These are phyloP conservation scores for Rhodotorula glutinis DNA, from an alignment of 1,284 basidiomycete species.

Conservation along the genomic window DNA sequence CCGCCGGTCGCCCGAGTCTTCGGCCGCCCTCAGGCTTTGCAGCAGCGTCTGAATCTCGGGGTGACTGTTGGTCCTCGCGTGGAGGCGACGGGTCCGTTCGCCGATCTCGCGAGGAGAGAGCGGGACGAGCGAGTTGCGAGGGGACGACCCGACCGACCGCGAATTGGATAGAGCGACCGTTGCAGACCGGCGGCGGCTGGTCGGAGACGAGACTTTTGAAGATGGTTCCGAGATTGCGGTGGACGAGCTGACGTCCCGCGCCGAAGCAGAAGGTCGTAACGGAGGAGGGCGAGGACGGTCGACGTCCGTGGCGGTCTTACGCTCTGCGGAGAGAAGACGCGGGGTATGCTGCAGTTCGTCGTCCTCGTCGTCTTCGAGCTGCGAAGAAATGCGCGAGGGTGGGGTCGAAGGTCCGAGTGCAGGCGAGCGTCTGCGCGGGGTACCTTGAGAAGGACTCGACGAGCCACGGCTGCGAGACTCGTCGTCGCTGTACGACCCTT, in stretches of 20 bases:
- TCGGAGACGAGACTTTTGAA: not conserved
- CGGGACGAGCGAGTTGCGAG: not conserved
- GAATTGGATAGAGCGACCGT: constrained; percentile 2
- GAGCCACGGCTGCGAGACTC: not conserved
- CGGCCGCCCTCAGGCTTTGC: constrained; percentile 7
- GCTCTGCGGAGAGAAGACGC: not conserved
- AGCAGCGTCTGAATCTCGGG: constrained; percentile 31
- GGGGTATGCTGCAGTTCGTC: not conserved
- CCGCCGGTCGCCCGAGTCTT: constrained; percentile 11
- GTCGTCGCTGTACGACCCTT: not conserved
- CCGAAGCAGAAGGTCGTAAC: constrained; percentile 16
- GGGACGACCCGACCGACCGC: not conserved
- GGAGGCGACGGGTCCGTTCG: not conserved
- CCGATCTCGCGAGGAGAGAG: constrained; percentile 6
- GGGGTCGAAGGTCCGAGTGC: not conserved
- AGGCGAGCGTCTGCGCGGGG: not conserved
- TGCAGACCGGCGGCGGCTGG: constrained; percentile 12
- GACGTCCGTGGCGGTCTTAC: not conserved
- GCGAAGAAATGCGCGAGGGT: not conserved
- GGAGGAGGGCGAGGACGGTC: too few species aligned
- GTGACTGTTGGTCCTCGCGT: constrained; percentile 25
- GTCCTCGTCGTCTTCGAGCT: not conserved
- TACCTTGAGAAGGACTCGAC: not conserved
- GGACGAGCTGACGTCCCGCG: constrained; percentile 34
- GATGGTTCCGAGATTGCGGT: not conserved